Percentiles rank a stretch among this genome's conserved stretches.
Conservation (phyloP, 2,329 filamentous ascomycete species). For the Tothia fuscella region DNA sequence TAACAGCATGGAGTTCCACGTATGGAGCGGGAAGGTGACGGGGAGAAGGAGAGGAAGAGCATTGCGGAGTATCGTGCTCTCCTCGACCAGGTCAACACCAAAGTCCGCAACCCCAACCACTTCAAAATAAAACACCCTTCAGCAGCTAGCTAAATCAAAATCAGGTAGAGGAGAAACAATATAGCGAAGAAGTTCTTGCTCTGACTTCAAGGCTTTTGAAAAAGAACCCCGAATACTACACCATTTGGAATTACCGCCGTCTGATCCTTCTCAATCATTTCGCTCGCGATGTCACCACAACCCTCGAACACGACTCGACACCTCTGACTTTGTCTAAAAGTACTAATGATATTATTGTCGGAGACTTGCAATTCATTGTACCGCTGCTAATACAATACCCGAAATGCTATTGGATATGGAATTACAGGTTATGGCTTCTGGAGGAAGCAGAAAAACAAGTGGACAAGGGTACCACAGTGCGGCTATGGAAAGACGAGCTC, state of each 20-base stretch:
- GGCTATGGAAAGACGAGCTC: slow-evolving; percentile 77
- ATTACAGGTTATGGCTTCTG: slow-evolving; percentile 80
- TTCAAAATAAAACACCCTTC: background rate
- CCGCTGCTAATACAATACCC: slow-evolving; percentile 75
- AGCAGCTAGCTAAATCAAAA: background rate
- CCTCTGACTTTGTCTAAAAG: background rate
- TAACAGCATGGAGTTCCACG: slow-evolving; percentile 84
- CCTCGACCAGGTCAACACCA: slow-evolving; percentile 54
- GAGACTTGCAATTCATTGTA: slow-evolving; percentile 72
- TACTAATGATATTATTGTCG: slow-evolving; percentile 44
- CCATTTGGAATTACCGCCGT: slow-evolving; percentile 81
- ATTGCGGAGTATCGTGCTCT: slow-evolving; percentile 66
- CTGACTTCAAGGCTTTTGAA: slow-evolving; percentile 61
- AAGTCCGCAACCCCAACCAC: slow-evolving; percentile 34
- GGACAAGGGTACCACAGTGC: slow-evolving; percentile 45
- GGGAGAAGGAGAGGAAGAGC: slow-evolving; percentile 57
- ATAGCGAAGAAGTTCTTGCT: slow-evolving; percentile 42
- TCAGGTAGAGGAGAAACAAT: slow-evolving; percentile 8
- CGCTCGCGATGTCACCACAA: slow-evolving; percentile 32
- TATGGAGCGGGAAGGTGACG: slow-evolving; percentile 41
- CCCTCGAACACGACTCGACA: slow-evolving; percentile 5
- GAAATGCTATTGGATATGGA: slow-evolving; percentile 99
- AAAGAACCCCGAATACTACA: slow-evolving; percentile 81
- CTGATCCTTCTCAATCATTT: slow-evolving; percentile 54
- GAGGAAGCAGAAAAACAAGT: slow-evolving; percentile 49